Evolutionary conservation across 108 stramenopile species (phyloP), one percentile per base, ranked within the genome.

Genomic region (Stephanodiscus triporus): DNA sequence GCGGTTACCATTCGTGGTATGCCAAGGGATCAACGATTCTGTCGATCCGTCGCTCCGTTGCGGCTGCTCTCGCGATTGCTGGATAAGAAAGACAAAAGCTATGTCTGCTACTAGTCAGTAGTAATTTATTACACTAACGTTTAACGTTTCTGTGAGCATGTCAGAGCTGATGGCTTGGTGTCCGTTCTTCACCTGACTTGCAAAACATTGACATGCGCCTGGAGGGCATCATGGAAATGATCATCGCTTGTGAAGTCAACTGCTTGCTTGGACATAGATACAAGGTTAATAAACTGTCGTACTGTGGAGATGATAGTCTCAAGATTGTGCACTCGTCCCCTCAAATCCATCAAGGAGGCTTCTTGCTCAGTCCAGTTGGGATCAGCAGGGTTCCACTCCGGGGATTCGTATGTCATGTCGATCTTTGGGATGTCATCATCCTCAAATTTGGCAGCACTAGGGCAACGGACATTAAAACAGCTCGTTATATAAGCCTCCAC

Each of bases 381-480:
- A 11, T 24, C 29, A 32, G 16, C 20, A 64, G 72, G 63, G 27
- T 72, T 62, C 62, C 64, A 72, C n/a, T 64, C 42, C 0, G 72
- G 72, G n/a, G 36, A 38, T 45, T 72, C 72, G 29, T 10, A 17
- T 13, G 62, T 64, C 63, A 72, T 29, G 9, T 64, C 63, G 47
- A 72, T 7, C 6, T 43, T 63, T 26, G 69, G 69, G 40, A 32
- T 49, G 11, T 30, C 20, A 9, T 27, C 54, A 63, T 53, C 37
- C 24, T 72, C 38, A 14, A 24, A 72, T 63, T 72, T 57, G 40
- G 29, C 63, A 4, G 30, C 23, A 9, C 29, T 72, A 9, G 72
- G 72, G n/a, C n/a, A n/a, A n/a, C n/a, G n/a, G 24, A 55, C 54
- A 29, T 16, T 1, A 63, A 72, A 72, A 6, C 27, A 24, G 40